A percentile compares a stretch with the other conserved stretches of the same genome.
Conservation (phyloP, 352 stramenopile genomes). For the Globisporangium barbulae region DNA sequence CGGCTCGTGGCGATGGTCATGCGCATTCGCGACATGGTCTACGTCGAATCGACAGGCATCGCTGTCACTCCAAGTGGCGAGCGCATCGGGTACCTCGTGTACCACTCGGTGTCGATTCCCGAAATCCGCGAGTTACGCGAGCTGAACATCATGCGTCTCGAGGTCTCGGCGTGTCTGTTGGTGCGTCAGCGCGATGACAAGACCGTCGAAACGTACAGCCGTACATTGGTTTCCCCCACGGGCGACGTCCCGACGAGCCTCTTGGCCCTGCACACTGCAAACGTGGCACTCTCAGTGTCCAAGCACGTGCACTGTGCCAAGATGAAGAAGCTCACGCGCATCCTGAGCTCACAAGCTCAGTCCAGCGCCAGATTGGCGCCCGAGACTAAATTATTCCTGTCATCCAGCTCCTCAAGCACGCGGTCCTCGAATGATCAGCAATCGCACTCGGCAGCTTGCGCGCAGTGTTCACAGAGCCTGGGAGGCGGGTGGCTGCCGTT, state of each 20-base stretch:
- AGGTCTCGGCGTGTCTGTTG: slow-evolving; percentile 37
- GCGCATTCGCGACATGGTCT: slow-evolving; percentile 57
- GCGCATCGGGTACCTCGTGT: slow-evolving; percentile 49
- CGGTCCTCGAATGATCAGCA: too few species aligned
- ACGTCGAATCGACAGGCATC: slow-evolving; percentile 50
- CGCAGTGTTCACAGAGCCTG: slow-evolving; percentile 19
- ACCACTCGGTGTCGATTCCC: slow-evolving; percentile 39
- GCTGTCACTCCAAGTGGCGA: slow-evolving; percentile 34
- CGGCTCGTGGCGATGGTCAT: slow-evolving; percentile 35
- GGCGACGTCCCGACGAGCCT: neutral
- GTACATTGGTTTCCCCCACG: slow-evolving; percentile 1
- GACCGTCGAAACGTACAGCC: slow-evolving; percentile 34
- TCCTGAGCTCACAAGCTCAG: slow-evolving; percentile 28
- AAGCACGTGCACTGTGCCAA: slow-evolving; percentile 26
- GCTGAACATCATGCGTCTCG: slow-evolving; percentile 31
- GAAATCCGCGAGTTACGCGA: slow-evolving; percentile 30
- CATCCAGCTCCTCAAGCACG: slow-evolving; percentile 13
- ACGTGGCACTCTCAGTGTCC: neutral
- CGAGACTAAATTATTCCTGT: neutral
- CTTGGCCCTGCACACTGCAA: neutral
- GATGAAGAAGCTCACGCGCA: slow-evolving; percentile 37
- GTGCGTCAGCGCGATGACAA: slow-evolving; percentile 28
- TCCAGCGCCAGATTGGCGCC: neutral
- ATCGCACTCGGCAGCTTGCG: slow-evolving; percentile 8
- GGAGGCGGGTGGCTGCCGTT: neutral